A percentile compares a stretch with the other conserved stretches of the same genome.
These are phyloP conservation scores for Calamus simplicifolius DNA, from an alignment of 176 grass and related monocot species.

Conservation along the genomic window DNA sequence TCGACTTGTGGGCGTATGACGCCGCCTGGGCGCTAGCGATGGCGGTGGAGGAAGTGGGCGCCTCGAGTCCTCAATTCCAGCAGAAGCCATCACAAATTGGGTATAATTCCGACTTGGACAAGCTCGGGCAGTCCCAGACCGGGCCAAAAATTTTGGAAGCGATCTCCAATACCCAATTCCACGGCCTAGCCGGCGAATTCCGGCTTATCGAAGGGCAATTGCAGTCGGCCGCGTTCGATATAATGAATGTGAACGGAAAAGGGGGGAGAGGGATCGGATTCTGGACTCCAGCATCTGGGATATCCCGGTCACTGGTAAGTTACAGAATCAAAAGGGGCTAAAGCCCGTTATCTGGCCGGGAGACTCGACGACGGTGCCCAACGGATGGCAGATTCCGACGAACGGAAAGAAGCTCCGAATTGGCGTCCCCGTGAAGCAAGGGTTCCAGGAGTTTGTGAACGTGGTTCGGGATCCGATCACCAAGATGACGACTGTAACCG, in stretches of 20 bases:
- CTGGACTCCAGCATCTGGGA: conserved; percentile 39
- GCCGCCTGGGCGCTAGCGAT: too few species aligned
- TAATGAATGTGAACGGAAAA: conserved; percentile 60
- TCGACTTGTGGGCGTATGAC: too few species aligned
- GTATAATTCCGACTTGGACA: conserved; percentile 32
- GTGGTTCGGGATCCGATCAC: background rate
- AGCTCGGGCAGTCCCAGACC: conserved; percentile 35
- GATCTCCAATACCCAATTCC: conserved; percentile 36
- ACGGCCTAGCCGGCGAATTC: conserved; percentile 57
- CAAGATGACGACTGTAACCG: conserved; percentile 13
- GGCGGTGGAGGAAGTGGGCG: conserved; percentile 25
- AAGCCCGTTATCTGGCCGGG: conserved; percentile 51
- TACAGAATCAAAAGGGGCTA: conserved; percentile 2
- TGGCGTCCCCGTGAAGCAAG: conserved; percentile 50
- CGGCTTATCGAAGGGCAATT: conserved; percentile 56
- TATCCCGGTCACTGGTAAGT: background rate
- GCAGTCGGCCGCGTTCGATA: conserved; percentile 40
- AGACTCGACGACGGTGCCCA: conserved; percentile 10
- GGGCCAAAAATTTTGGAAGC: conserved; percentile 30
- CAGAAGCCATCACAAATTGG: background rate
- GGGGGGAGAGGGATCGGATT: conserved; percentile 40
- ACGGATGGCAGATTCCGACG: conserved; percentile 49
- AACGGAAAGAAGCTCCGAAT: conserved; percentile 28
- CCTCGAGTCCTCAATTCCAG: conserved; percentile 20
- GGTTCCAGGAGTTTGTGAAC: conserved; percentile 64